phyloP scores from a whole-genome alignment of 179 eudicot genomes.

The Silene coronaria region DNA sequence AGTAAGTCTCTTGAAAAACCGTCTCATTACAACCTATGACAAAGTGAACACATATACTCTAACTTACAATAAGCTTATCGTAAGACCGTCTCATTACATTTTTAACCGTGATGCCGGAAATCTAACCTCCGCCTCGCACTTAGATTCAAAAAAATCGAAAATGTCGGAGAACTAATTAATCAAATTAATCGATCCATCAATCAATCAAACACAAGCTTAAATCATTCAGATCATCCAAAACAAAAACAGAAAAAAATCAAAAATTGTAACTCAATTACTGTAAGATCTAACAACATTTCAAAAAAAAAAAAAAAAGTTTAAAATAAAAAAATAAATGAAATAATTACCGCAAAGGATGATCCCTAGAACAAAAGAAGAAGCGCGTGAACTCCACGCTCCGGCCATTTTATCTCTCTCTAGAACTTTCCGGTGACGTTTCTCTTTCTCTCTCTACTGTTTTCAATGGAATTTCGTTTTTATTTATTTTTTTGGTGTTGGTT shows the following conservation, averaged over 20 bases:
- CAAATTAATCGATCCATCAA: not conserved
- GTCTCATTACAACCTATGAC: no score
- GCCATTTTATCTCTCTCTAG: conserved; percentile 9
- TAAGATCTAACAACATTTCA: not conserved
- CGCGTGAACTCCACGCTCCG: conserved; percentile 35
- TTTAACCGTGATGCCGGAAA: no score
- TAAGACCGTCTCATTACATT: no score
- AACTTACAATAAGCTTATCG: no score
- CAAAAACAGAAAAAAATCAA: not conserved
- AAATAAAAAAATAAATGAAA: not conserved
- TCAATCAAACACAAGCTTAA: conserved; percentile 1
- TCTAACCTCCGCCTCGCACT: not conserved
- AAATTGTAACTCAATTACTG: not conserved
- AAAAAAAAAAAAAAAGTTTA: no score
- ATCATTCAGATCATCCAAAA: not conserved
- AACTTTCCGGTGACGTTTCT: not conserved
- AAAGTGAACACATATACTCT: no score
- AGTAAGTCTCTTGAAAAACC: no score
- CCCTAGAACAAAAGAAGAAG: conserved; percentile 25
- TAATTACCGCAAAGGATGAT: conserved; percentile 37
- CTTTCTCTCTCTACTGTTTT: not conserved
- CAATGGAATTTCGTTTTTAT: not conserved
- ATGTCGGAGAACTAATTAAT: not conserved
- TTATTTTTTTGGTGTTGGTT: not conserved
- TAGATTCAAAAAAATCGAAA: not conserved